phyloP scores from a whole-genome alignment of 805 yeast species.

The Brettanomyces nanus region DNA sequence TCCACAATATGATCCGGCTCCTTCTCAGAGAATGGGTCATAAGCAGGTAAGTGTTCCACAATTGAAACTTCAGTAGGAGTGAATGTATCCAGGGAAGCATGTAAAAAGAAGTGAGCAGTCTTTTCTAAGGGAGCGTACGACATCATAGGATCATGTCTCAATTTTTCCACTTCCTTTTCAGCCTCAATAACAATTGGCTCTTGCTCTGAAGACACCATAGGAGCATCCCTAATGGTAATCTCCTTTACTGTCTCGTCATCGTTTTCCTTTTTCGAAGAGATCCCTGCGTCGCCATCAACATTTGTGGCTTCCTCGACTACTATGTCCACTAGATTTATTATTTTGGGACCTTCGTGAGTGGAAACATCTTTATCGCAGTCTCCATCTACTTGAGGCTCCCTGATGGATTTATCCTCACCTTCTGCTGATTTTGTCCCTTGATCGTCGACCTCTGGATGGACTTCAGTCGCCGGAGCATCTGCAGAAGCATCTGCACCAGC shows the following conservation, averaged over 20 bases:
- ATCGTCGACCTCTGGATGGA: neutral
- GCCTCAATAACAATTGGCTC: too few relatives aligned
- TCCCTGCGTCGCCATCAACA: too few relatives aligned
- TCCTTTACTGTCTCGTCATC: too few relatives aligned
- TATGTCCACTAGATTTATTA: neutral
- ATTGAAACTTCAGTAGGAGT: constrained; percentile 21
- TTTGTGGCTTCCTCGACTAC: too few relatives aligned
- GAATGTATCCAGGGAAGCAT: neutral
- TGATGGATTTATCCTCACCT: too few relatives aligned
- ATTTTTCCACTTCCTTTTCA: too few relatives aligned
- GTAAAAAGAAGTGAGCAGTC: neutral
- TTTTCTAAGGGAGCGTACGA: neutral
- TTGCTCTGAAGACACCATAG: neutral
- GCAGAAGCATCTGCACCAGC: neutral
- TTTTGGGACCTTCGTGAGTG: neutral
- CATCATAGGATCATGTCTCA: neutral
- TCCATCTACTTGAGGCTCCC: neutral
- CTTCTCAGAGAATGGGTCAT: constrained; percentile 36
- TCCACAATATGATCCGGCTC: constrained; percentile 25
- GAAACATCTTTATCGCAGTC: neutral
- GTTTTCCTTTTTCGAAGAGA: constrained; percentile 17
- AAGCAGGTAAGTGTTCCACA: constrained; percentile 38
- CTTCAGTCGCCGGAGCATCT: neutral
- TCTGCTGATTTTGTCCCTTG: too few relatives aligned
- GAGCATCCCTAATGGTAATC: neutral